These are phyloP conservation scores for Eutrema yunnanense DNA, from an alignment of 345 rosid genomes.

Conservation along the genomic window DNA sequence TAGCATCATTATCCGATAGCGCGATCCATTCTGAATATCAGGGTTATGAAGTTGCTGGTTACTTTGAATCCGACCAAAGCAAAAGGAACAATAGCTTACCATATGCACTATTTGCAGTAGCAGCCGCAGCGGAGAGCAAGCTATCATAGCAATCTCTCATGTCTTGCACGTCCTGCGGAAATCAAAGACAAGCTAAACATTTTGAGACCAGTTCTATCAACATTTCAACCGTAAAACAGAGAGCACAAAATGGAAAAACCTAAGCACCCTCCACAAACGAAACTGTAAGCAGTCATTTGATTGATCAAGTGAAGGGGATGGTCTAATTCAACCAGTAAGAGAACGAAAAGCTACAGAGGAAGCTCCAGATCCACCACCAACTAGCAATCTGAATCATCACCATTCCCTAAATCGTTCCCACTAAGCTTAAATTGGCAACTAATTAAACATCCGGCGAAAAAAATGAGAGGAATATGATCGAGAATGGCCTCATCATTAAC, in stretches of 20 bases:
- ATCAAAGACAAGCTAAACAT: background rate
- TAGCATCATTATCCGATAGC: background rate
- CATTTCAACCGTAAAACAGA: background rate
- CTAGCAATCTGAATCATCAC: constrained; percentile 1
- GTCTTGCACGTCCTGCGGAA: constrained; percentile 66
- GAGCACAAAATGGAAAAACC: background rate
- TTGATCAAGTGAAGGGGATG: constrained; percentile 3
- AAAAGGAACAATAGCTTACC: constrained; percentile 36
- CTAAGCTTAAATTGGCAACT: background rate
- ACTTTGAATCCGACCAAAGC: background rate
- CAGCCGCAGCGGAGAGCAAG: constrained; percentile 91
- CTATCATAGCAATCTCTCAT: constrained; percentile 93
- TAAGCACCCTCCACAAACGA: background rate
- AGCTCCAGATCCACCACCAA: constrained; percentile 14
- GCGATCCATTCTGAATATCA: background rate
- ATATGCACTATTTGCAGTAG: constrained; percentile 85
- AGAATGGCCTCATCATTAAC: background rate
- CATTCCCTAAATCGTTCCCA: background rate
- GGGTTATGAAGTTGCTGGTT: background rate
- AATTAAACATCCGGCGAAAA: background rate
- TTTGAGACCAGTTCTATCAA: background rate
- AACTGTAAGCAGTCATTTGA: background rate
- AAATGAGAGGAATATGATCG: background rate
- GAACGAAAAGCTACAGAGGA: background rate
- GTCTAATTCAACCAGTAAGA: background rate